Conservation (phyloP, 768 basidiomycete species). For the Auricularia cornea region DNA sequence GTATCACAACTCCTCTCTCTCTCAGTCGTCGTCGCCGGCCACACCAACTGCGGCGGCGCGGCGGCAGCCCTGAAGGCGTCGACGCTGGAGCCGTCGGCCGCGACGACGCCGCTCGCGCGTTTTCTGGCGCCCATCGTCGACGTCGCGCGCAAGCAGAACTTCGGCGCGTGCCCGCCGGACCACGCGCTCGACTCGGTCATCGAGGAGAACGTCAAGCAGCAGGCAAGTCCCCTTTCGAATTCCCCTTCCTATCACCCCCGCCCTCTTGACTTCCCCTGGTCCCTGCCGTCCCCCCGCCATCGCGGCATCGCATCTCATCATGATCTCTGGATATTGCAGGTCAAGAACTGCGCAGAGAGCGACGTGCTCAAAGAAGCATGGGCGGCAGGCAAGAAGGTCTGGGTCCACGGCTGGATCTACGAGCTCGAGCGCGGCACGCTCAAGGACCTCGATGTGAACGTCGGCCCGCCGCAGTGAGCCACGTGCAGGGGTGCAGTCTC, state of each 20-base stretch:
- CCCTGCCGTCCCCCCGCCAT: not conserved
- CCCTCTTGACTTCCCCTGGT: too few species aligned
- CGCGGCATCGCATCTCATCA: not conserved
- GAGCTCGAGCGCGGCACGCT: conserved; percentile 51
- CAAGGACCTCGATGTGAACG: conserved; percentile 36
- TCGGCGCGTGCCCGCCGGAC: not conserved
- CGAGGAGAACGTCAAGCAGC: conserved; percentile 13
- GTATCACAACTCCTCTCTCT: not conserved
- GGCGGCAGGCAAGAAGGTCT: conserved; percentile 31
- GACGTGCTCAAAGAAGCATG: conserved; percentile 22
- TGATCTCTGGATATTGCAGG: conserved; percentile 30
- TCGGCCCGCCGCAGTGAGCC: conserved; percentile 5
- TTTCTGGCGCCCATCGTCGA: conserved; percentile 21
- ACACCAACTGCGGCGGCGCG: conserved; percentile 76
- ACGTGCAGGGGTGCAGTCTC: not conserved
- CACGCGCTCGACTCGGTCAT: conserved; percentile 2
- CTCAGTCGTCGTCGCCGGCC: conserved; percentile 76
- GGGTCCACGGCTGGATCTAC: conserved; percentile 69
- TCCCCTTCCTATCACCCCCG: not conserved
- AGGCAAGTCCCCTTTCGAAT: conserved; percentile 2
- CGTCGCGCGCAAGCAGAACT: conserved; percentile 19
- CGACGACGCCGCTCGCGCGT: conserved; percentile 18
- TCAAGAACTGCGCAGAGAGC: conserved; percentile 23
- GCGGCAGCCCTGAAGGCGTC: conserved; percentile 29
- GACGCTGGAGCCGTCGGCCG: conserved; percentile 1